These are phyloP conservation scores for Alternaria sp. DNA, from an alignment of 2,329 filamentous ascomycete species.

Conservation along the genomic window DNA sequence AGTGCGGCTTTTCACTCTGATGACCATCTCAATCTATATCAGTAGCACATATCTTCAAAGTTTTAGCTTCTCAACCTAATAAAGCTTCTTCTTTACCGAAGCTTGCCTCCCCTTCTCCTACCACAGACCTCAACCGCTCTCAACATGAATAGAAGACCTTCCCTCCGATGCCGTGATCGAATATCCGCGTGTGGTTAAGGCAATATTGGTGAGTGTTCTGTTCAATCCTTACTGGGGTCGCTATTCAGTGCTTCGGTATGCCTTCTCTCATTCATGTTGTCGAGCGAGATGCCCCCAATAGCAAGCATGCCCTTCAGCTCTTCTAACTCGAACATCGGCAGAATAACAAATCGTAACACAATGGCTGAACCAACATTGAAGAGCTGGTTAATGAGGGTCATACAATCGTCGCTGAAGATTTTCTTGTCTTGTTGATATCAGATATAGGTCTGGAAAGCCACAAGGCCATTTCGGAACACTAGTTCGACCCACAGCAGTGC, in stretches of 20 bases:
- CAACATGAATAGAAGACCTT: too few relatives aligned
- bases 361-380: neutral
- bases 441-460: neutral
- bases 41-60: too few relatives aligned
- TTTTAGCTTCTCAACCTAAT: too few relatives aligned
- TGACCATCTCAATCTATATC: neutral
- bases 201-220: too few relatives aligned
- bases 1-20: neutral
- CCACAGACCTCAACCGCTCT: too few relatives aligned
- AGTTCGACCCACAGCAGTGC: neutral
- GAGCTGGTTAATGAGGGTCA: too few relatives aligned
- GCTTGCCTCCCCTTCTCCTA: too few relatives aligned
- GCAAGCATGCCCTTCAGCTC: neutral
- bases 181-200: too few relatives aligned
- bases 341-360: neutral
- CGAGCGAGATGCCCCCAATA: neutral
- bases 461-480: neutral
- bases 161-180: too few relatives aligned
- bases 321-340: neutral
- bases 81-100: too few relatives aligned
- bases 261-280: neutral
- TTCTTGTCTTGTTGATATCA: neutral
- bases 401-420: too few relatives aligned
- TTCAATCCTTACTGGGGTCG: too few relatives aligned
- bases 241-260: neutral